A percentile compares a stretch with the other conserved stretches of the same genome.
Evolutionary conservation across 257 asterid genomes (phyloP).

Genomic region (Leptodermis oblonga): DNA sequence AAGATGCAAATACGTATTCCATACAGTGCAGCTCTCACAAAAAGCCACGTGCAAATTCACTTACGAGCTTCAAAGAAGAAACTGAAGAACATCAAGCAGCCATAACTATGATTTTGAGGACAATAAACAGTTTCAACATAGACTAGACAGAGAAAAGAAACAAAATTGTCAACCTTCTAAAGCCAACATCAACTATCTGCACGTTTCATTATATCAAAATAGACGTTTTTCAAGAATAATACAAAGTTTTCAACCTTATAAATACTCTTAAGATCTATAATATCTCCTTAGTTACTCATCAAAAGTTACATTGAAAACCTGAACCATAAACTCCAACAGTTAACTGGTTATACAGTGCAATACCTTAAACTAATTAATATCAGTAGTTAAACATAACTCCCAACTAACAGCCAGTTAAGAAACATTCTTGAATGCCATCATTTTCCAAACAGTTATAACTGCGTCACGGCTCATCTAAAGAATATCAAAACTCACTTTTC

Average conservation of each 20-base stretch:
- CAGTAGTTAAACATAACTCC: background rate
- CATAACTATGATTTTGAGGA: background rate
- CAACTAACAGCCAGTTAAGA: background rate
- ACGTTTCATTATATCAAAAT: background rate
- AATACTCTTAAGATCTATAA: background rate
- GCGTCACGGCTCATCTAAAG: background rate
- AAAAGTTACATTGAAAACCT: background rate
- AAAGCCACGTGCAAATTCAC: background rate
- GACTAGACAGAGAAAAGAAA: background rate
- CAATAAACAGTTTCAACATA: background rate
- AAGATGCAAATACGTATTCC: background rate
- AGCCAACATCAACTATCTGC: background rate
- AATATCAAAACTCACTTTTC: background rate
- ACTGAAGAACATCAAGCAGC: background rate
- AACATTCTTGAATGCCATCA: background rate
- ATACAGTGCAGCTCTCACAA: background rate
- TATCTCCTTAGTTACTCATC: background rate
- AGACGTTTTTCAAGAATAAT: background rate
- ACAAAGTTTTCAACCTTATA: background rate
- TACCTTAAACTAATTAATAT: background rate
- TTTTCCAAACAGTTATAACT: background rate
- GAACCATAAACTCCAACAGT: background rate
- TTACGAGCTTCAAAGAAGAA: constrained; percentile 2
- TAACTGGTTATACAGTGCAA: background rate
- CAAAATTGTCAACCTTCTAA: background rate